Percentiles rank a stretch among this genome's conserved stretches.
Evolutionary conservation across 2,329 filamentous ascomycete species (phyloP).

Genomic region (Emergomyces orientalis): DNA sequence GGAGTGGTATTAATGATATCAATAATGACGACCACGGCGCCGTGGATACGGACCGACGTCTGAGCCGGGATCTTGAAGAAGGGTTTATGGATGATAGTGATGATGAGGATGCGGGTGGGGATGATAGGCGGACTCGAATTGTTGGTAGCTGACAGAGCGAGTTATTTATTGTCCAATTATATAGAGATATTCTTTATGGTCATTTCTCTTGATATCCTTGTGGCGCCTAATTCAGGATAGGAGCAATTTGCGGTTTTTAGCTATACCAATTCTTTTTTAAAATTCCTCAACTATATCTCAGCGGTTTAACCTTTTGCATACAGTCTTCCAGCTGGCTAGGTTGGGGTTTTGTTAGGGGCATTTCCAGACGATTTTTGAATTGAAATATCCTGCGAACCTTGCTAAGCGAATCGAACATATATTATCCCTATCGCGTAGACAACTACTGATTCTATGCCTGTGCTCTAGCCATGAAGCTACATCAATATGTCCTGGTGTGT

Average conservation of each 20-base stretch:
- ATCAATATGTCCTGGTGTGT: too few relatives aligned
- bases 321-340: too few relatives aligned
- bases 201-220: not conserved
- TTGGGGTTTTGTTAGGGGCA: too few relatives aligned
- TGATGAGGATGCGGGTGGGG: conserved; percentile 39
- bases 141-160: not conserved
- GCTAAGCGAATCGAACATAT: not conserved
- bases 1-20: conserved; percentile 29
- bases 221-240: not conserved
- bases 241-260: not conserved
- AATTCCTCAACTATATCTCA: not conserved
- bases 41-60: conserved; percentile 40
- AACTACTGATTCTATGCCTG: too few relatives aligned
- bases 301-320: not conserved
- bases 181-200: not conserved
- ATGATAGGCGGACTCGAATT: not conserved
- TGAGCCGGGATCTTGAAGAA: conserved; percentile 72
- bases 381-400: not conserved
- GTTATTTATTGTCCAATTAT: not conserved
- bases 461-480: too few relatives aligned
- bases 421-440: too few relatives aligned
- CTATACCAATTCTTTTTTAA: not conserved
- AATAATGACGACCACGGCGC: conserved; percentile 11
- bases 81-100: conserved; percentile 67
- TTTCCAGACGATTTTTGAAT: too few relatives aligned